phyloP scores from a whole-genome alignment of 352 stramenopile species.

The Plasmopara viticola region DNA sequence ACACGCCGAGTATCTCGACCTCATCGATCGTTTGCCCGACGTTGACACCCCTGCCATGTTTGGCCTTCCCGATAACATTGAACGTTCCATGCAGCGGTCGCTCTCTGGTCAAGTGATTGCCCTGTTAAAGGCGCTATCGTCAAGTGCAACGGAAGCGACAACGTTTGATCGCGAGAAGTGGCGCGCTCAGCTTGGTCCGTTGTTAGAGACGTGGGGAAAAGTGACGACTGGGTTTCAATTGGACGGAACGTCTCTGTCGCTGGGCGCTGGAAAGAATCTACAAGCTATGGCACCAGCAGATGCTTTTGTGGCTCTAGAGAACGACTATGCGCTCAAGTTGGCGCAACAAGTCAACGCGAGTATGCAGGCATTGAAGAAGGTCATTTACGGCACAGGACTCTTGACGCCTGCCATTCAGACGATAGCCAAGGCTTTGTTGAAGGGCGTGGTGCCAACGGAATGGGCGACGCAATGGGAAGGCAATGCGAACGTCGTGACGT shows the following conservation, averaged over 20 bases:
- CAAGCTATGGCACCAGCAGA: constrained; percentile 67
- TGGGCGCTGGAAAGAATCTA: constrained; percentile 28
- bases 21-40: constrained; percentile 74
- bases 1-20: constrained; percentile 58
- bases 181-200: constrained; percentile 78
- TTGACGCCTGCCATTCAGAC: constrained; percentile 87
- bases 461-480: constrained; percentile 84
- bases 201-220: constrained; percentile 88
- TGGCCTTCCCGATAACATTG: constrained; percentile 91
- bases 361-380: constrained; percentile 78
- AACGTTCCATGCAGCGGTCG: constrained; percentile 89
- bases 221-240: constrained; percentile 58
- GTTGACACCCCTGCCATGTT: constrained; percentile 82
- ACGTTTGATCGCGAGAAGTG: constrained; percentile 92
- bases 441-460: constrained; percentile 59
- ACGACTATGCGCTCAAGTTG: constrained; percentile 74
- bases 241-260: constrained; percentile 22
- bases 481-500: constrained; percentile 60
- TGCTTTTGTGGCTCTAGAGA: constrained; percentile 89
- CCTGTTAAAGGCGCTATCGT: constrained; percentile 80
- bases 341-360: constrained; percentile 59
- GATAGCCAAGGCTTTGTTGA: constrained; percentile 65
- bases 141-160: constrained; percentile 43
- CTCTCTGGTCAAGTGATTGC: constrained; percentile 76
- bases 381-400: constrained; percentile 87